A percentile compares a stretch with the other conserved stretches of the same genome.
Evolutionary conservation across 2,329 filamentous ascomycete genomes (phyloP).

Genomic region (Paraconiothyrium sp.): DNA sequence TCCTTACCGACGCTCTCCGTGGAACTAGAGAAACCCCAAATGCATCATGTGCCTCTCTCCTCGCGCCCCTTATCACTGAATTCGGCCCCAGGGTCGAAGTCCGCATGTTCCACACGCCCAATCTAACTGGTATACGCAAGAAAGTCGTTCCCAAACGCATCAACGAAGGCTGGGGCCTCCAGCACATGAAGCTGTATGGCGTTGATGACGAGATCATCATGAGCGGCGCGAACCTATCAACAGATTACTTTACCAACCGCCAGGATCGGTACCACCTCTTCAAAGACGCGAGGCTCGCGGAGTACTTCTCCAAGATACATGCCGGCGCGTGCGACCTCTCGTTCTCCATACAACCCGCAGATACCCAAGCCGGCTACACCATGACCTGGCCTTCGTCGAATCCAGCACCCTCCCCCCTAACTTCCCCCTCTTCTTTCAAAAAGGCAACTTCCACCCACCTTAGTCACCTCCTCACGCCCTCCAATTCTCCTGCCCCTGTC

Average conservation of each 20-base stretch:
- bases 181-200: constrained; percentile 99
- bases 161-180: constrained; percentile 97
- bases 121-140: constrained; percentile 87
- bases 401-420: constrained; percentile 76
- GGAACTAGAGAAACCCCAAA: constrained; percentile 90
- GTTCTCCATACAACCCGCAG: constrained; percentile 76
- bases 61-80: constrained; percentile 83
- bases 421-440: constrained; percentile 75
- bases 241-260: constrained; percentile 95
- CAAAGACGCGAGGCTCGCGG: constrained; percentile 77
- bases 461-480: constrained; percentile 69
- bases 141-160: constrained; percentile 85
- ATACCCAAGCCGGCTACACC: constrained; percentile 61
- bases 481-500: constrained; percentile 41
- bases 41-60: constrained; percentile 85
- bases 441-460: constrained; percentile 73
- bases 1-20: constrained; percentile 89
- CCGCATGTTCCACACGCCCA: constrained; percentile 98
- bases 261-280: constrained; percentile 96
- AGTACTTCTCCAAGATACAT: constrained; percentile 84
- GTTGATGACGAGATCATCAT: constrained; percentile 95
- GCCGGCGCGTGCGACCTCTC: constrained; percentile 80
- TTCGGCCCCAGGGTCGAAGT: constrained; percentile 90
- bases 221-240: constrained; percentile 86
- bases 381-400: constrained; percentile 80